Conservation (phyloP, 108 stramenopile species). For the Cyclotella kingstonii region DNA sequence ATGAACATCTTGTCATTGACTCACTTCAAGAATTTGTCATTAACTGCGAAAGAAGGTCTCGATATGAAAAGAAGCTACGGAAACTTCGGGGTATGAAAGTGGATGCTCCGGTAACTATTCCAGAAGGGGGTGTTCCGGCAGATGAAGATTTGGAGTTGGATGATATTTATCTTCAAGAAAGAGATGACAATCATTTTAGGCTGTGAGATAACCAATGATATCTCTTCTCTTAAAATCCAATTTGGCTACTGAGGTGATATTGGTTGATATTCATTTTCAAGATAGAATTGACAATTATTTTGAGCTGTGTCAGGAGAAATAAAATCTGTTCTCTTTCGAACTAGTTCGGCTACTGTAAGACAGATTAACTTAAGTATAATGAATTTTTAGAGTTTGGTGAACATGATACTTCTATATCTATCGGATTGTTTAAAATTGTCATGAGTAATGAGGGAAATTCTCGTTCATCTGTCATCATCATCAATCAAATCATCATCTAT, state of each 20-base stretch:
- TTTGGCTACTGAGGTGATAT: too few species aligned
- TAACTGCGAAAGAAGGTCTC: constrained; percentile 32
- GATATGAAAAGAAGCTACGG: constrained; percentile 25
- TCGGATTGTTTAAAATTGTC: neutral
- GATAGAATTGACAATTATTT: neutral
- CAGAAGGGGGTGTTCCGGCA: constrained; percentile 22
- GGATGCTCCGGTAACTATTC: constrained; percentile 16
- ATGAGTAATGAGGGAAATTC: neutral
- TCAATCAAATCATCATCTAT: constrained; percentile 43
- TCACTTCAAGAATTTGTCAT: constrained; percentile 34
- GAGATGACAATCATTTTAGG: neutral
- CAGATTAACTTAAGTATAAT: too few species aligned
- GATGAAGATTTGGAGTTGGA: constrained; percentile 40
- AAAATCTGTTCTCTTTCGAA: too few species aligned
- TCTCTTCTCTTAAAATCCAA: too few species aligned
- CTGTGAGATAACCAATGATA: too few species aligned
- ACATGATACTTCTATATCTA: too few species aligned
- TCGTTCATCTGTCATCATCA: constrained; percentile 28
- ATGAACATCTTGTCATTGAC: constrained; percentile 34
- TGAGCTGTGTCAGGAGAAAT: too few species aligned
- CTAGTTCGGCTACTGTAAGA: too few species aligned
- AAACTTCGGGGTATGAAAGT: constrained; percentile 4
- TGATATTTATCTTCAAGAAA: constrained; percentile 25
- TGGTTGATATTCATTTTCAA: neutral
- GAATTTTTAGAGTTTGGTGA: too few species aligned